Evolutionary conservation across 768 basidiomycete genomes (phyloP).

Genomic region (Coprinellus aureogranulatus): DNA sequence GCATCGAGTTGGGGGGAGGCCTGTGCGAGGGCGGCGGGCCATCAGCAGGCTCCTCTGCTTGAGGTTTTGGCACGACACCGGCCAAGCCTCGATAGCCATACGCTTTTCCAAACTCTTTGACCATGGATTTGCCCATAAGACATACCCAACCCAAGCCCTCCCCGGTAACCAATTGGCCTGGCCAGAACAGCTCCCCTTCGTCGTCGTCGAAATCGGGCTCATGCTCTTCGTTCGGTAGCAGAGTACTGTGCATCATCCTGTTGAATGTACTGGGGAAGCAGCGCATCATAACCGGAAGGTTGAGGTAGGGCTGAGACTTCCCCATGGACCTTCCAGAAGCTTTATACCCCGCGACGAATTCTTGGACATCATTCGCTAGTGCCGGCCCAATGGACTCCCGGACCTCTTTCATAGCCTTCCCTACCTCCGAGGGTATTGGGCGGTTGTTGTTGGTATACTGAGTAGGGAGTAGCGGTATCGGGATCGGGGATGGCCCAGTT

Average conservation of each 20-base stretch:
- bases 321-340: slow-evolving; percentile 49
- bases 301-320: slow-evolving; percentile 53
- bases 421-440: slow-evolving; percentile 42
- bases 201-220: slow-evolving; percentile 84
- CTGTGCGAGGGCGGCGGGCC: slow-evolving; percentile 3
- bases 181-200: slow-evolving; percentile 86
- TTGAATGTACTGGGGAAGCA: slow-evolving; percentile 76
- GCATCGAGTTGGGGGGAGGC: not conserved
- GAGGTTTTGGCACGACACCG: slow-evolving; percentile 71
- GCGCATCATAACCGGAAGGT: slow-evolving; percentile 62
- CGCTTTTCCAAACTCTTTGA: slow-evolving; percentile 74
- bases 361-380: slow-evolving; percentile 41
- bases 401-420: slow-evolving; percentile 42
- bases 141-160: slow-evolving; percentile 88
- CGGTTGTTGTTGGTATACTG: slow-evolving; percentile 31
- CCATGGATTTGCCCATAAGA: slow-evolving; percentile 82
- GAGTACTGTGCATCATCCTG: slow-evolving; percentile 65
- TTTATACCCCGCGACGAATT: slow-evolving; percentile 35
- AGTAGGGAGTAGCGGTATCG: slow-evolving; percentile 37
- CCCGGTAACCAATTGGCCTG: slow-evolving; percentile 66
- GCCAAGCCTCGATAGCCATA: slow-evolving; percentile 71
- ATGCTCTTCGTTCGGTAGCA: slow-evolving; percentile 65
- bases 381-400: slow-evolving; percentile 44
- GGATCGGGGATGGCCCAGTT: slow-evolving; percentile 32
- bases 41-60: slow-evolving; percentile 23